Evolutionary conservation across 306 rosid genomes (phyloP), one percentile per base, ranked within the genome.

Genomic region (Inga laurina): DNA sequence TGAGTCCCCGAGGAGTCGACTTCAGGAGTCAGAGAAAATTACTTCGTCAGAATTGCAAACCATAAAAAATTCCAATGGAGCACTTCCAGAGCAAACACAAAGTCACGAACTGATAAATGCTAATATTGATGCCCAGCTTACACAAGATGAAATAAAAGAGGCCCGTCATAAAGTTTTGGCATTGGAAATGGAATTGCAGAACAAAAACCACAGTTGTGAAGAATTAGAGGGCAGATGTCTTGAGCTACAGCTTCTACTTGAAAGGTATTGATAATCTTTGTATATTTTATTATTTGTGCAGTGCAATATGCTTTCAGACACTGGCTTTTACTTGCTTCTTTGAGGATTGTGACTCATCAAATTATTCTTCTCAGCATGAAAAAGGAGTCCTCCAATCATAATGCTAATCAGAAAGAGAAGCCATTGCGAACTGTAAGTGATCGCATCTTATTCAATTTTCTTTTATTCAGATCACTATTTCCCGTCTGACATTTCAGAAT

Each of bases 191-290:
- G 94, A 95, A 79, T 80, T 91, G 56, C 93, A 87, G 83, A 85
- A 84, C 77, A 93, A 87, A 83, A 85, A 83, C 48, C 89, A 77
- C 65, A 78, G 74, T 73, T 93, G 91, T 82, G 98, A 89, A 87
- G 96, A 93, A 81, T 77, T 93, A 84, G 97, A 93, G 82, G 88
- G 93, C 59, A 88, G 87, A 83, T 89, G 91, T 75, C 84, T 91
- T 87, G 99, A 95, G 84, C 84, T 90, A 64, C 98, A 91, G 82
- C 97, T 92, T 82, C 98, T 86, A 87, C 88, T 92, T 66, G 91
- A 88, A 90, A 92, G 98, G 98, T 95, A 84, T 74, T 67, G 34
- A 2, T 83, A 8, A 57, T 78, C 48, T 66, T 30, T 75, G 16
- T 70, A 62, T 75, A 71, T 49, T 69, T 82, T 34, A 84, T 84